Evolutionary conservation across 2,329 filamentous ascomycete species (phyloP).

Genomic region (Neospermospora avenae): DNA sequence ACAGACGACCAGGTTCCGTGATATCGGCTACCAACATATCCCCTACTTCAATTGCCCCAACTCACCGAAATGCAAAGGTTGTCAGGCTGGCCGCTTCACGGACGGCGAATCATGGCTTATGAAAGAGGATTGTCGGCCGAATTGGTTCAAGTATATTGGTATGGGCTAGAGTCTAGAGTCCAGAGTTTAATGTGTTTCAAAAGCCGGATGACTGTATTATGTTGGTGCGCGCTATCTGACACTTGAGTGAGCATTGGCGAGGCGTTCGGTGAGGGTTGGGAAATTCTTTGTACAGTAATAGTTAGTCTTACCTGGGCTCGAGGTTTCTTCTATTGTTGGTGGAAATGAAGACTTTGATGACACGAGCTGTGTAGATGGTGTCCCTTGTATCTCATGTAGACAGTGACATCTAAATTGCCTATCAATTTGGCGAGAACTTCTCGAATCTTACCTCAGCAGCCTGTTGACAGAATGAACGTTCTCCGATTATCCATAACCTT

Average conservation of each 20-base stretch:
- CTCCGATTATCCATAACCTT: too few species aligned
- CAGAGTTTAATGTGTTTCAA: background rate
- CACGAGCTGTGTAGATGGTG: background rate
- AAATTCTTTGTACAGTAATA: slow-evolving; percentile 11
- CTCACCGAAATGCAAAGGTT: slow-evolving; percentile 87
- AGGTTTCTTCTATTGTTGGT: background rate
- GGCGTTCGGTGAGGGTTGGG: slow-evolving; percentile 15
- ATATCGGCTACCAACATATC: slow-evolving; percentile 97
- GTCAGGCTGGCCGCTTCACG: slow-evolving; percentile 81
- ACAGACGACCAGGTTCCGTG: slow-evolving; percentile 75
- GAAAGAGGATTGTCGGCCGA: slow-evolving; percentile 89
- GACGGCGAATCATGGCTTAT: slow-evolving; percentile 83
- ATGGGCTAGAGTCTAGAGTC: too few species aligned
- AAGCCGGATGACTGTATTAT: slow-evolving; percentile 9
- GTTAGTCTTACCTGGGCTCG: background rate
- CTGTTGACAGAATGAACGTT: too few species aligned
- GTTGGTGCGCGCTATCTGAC: background rate
- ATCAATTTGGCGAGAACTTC: too few species aligned
- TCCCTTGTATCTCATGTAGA: background rate
- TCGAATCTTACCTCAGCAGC: too few species aligned
- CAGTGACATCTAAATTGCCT: too few species aligned
- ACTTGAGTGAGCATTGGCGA: slow-evolving; percentile 19
- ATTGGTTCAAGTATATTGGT: slow-evolving; percentile 95
- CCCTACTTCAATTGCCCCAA: slow-evolving; percentile 99
- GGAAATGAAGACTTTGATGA: slow-evolving; percentile 3